A percentile compares a stretch with the other conserved stretches of the same genome.
phyloP scores from a whole-genome alignment of 331 rosid species.

The Saraca asoca region DNA sequence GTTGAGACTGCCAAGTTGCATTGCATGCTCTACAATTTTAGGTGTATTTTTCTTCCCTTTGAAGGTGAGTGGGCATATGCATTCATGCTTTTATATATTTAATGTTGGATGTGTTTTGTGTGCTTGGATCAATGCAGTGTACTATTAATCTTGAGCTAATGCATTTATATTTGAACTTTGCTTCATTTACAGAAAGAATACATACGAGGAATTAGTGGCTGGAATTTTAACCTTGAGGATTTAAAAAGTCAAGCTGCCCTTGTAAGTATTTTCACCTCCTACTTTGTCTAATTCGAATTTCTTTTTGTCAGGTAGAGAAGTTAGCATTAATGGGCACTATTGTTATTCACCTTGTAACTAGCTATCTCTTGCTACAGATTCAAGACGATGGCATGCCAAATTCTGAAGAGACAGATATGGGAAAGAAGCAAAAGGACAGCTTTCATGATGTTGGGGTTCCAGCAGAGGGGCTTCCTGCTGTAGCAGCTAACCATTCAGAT shows the following conservation, averaged over 20 bases:
- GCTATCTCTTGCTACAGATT: conserved; percentile 57
- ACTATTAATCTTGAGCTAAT: conserved; percentile 2
- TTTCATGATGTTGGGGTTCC: conserved; percentile 50
- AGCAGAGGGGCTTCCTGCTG: conserved; percentile 44
- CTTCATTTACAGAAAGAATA: conserved; percentile 76
- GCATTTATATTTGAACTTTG: conserved; percentile 27
- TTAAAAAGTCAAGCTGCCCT: conserved; percentile 95
- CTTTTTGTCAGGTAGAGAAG: conserved; percentile 18
- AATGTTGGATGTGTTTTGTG: neutral
- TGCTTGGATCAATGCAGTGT: neutral
- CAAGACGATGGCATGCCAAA: conserved; percentile 67
- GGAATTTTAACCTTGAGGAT: conserved; percentile 97
- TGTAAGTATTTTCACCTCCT: conserved; percentile 57
- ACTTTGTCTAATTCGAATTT: conserved; percentile 20
- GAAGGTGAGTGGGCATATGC: no score
- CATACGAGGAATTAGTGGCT: conserved; percentile 97
- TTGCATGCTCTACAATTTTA: neutral
- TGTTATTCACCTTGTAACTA: conserved; percentile 32
- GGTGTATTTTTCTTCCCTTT: no score
- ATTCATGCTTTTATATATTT: neutral
- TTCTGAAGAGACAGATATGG: conserved; percentile 51
- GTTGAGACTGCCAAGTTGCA: neutral
- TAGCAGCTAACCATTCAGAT: conserved; percentile 53
- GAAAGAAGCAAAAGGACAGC: conserved; percentile 46
- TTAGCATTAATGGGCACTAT: conserved; percentile 19